These are phyloP conservation scores for Candida pseudocylindracea DNA, from an alignment of 1,139 yeast genomes.

Conservation along the genomic window DNA sequence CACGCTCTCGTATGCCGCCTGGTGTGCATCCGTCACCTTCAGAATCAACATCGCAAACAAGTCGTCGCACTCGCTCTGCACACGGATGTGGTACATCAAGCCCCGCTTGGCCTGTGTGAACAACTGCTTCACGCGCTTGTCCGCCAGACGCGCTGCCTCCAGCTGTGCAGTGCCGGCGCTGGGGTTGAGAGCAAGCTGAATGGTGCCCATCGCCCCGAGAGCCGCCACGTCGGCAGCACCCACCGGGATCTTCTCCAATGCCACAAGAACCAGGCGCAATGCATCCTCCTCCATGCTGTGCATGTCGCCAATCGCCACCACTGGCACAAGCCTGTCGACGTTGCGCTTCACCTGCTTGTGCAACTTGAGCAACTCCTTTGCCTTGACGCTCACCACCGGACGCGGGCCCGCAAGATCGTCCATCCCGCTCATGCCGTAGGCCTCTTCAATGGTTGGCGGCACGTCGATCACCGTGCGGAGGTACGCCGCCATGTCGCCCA, in stretches of 20 bases:
- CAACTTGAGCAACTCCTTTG: no score
- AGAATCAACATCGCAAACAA: conserved; percentile 54
- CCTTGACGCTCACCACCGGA: no score
- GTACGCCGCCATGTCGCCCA: no score
- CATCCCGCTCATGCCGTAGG: no score
- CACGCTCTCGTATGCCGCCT: conserved; percentile 32
- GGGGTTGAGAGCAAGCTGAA: conserved; percentile 27
- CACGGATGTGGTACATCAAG: conserved; percentile 55
- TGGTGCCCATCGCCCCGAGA: conserved; percentile 16
- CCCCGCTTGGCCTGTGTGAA: conserved; percentile 70
- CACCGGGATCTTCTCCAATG: conserved; percentile 12
- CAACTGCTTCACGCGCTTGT: conserved; percentile 14
- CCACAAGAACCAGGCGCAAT: conserved; percentile 19
- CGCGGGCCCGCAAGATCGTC: no score
- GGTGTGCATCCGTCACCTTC: conserved; percentile 49
- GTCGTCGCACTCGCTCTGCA: conserved; percentile 46
- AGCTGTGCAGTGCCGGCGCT: no score
- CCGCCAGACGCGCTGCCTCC: no score
- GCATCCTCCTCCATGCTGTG: conserved; percentile 21
- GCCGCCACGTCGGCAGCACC: conserved; percentile 18
- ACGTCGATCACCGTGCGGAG: no score
- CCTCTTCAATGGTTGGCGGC: no score
- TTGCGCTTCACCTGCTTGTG: no score
- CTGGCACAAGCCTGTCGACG: no score
- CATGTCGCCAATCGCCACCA: no score